Percentiles rank a stretch among this genome's conserved stretches.
These are phyloP conservation scores for Colletotrichum tanaceti DNA, from an alignment of 2,329 filamentous ascomycete genomes.

Conservation along the genomic window DNA sequence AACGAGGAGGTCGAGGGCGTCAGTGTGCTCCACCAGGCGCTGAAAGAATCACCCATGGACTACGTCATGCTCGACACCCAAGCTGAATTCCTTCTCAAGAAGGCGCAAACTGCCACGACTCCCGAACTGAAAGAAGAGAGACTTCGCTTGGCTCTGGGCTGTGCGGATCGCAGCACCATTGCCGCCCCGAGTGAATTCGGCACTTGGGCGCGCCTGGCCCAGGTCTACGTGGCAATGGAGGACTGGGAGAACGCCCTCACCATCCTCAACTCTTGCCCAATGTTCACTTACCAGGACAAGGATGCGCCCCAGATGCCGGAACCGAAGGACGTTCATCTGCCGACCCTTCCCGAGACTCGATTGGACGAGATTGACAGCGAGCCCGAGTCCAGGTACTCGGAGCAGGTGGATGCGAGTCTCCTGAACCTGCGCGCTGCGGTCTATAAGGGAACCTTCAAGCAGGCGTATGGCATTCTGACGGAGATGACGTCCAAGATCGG, in stretches of 20 bases:
- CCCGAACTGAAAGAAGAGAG: conserved; percentile 72
- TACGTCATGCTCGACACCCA: conserved; percentile 96
- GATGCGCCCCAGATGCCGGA: conserved; percentile 95
- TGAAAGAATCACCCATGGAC: conserved; percentile 96
- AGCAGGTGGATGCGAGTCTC: conserved; percentile 88
- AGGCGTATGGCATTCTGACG: conserved; percentile 92
- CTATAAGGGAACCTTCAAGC: conserved; percentile 95
- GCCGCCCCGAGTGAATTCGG: conserved; percentile 97
- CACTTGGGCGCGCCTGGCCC: conserved; percentile 93
- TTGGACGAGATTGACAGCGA: conserved; percentile 97
- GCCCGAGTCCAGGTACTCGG: conserved; percentile 80
- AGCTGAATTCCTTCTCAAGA: conserved; percentile 89
- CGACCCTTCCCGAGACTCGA: conserved; percentile 87
- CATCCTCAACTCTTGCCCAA: conserved; percentile 97
- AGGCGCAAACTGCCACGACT: conserved; percentile 70
- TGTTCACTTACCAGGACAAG: conserved; percentile 99
- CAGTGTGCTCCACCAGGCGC: conserved; percentile 84
- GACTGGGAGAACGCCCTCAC: conserved; percentile 96
- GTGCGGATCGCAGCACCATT: conserved; percentile 93
- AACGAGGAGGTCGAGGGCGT: conserved; percentile 98
- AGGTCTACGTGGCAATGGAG: conserved; percentile 93
- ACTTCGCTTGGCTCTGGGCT: conserved; percentile 87
- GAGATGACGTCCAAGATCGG: conserved; percentile 97
- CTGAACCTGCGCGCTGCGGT: conserved; percentile 86
- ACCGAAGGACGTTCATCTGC: conserved; percentile 86